phyloP scores from a whole-genome alignment of 2,329 filamentous ascomycete genomes.

The Beauveria sp. region DNA sequence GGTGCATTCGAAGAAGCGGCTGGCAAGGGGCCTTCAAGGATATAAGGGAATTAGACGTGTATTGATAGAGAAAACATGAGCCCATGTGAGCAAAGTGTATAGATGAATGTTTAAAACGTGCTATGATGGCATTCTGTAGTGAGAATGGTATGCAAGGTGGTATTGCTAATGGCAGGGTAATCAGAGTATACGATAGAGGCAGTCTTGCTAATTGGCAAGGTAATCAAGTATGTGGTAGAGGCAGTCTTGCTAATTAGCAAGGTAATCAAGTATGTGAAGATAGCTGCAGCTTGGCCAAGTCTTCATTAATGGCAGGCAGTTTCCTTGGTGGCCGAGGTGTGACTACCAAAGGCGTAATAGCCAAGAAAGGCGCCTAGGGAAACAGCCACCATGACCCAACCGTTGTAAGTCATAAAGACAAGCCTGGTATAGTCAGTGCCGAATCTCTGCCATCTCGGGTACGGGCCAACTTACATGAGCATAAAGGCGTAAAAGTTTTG shows the following conservation, averaged over 20 bases:
- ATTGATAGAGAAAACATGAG: neutral
- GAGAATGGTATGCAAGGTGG: neutral
- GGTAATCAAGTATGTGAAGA: no score
- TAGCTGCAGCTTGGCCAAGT: no score
- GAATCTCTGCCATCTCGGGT: neutral
- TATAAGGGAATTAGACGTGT: conserved; percentile 16
- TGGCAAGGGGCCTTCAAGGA: conserved; percentile 18
- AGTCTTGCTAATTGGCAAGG: neutral
- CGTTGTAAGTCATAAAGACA: conserved; percentile 99
- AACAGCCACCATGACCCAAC: conserved; percentile 92
- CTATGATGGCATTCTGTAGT: neutral
- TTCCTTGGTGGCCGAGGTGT: conserved; percentile 66
- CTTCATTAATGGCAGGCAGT: conserved; percentile 77
- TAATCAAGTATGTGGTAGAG: neutral
- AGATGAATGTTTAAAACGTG: neutral
- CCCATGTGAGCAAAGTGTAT: neutral
- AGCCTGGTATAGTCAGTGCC: conserved; percentile 52
- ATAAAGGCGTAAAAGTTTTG: conserved; percentile 99
- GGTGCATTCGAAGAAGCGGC: conserved; percentile 38
- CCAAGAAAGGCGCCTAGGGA: conserved; percentile 83
- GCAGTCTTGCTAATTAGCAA: neutral
- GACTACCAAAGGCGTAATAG: conserved; percentile 72
- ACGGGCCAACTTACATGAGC: conserved; percentile 72
- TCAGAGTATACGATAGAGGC: neutral
- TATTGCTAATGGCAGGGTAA: neutral